phyloP scores from a whole-genome alignment of 2,329 filamentous ascomycete species.

The Fusarium protoensiforme region DNA sequence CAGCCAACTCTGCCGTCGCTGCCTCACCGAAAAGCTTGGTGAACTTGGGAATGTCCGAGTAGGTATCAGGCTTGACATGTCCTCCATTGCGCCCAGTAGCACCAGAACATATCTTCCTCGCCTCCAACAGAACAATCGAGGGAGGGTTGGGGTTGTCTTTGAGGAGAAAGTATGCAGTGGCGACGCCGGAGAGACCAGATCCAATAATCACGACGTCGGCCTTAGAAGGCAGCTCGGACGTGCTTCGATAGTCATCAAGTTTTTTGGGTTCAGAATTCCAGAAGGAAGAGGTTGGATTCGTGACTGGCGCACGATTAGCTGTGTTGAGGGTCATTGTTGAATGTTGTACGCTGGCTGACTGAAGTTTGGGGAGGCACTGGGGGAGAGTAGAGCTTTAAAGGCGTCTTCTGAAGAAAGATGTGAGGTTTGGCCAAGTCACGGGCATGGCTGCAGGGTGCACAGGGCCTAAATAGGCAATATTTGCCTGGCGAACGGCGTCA shows the following conservation, averaged over 20 bases:
- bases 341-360: not conserved
- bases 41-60: conserved; percentile 32
- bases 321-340: not conserved
- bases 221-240: conserved; percentile 46
- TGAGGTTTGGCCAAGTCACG: not conserved
- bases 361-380: not conserved
- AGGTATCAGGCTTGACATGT: conserved; percentile 37
- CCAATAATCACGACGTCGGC: conserved; percentile 57
- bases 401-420: not conserved
- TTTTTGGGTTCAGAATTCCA: conserved; percentile 12
- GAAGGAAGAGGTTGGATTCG: conserved; percentile 20
- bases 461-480: not conserved
- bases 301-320: not conserved
- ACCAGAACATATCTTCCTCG: conserved; percentile 48
- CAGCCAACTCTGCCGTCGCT: conserved; percentile 32
- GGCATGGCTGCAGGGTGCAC: not conserved
- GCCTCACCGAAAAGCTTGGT: conserved; percentile 27
- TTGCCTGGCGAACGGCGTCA: not conserved
- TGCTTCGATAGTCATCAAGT: conserved; percentile 20
- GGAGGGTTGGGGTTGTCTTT: conserved; percentile 15
- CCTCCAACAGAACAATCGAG: conserved; percentile 47
- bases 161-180: conserved; percentile 55
- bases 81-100: conserved; percentile 51
- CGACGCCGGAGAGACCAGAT: conserved; percentile 45
- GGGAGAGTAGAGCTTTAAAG: not conserved